phyloP scores from a whole-genome alignment of 2,329 filamentous ascomycete genomes.

The Ramularia endophylla region DNA sequence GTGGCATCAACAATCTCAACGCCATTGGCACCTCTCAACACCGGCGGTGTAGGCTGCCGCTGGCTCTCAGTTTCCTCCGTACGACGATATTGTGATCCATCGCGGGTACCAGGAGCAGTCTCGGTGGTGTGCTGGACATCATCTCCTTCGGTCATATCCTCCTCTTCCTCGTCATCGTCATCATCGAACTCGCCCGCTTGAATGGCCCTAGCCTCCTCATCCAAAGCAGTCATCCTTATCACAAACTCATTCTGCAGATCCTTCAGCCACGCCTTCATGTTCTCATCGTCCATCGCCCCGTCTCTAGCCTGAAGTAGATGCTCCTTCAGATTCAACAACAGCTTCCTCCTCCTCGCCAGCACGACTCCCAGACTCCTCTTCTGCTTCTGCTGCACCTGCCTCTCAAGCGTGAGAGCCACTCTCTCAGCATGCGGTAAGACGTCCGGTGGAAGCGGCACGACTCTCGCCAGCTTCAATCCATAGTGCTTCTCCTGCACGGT shows the following conservation, averaged over 20 bases:
- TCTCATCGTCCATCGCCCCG: slow-evolving; percentile 58
- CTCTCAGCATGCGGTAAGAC: slow-evolving; percentile 64
- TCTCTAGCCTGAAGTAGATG: slow-evolving; percentile 63
- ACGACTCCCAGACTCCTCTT: slow-evolving; percentile 54
- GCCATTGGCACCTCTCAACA: no score
- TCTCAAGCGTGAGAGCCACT: slow-evolving; percentile 58
- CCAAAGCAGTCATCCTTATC: slow-evolving; percentile 61
- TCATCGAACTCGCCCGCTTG: slow-evolving; percentile 2
- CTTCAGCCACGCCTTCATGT: slow-evolving; percentile 58
- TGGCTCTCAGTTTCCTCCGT: no score
- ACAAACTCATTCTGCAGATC: slow-evolving; percentile 71
- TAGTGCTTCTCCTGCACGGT: slow-evolving; percentile 68
- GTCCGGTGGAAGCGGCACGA: slow-evolving; percentile 63
- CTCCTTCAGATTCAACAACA: slow-evolving; percentile 68
- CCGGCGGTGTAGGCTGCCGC: no score
- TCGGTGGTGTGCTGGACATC: not conserved
- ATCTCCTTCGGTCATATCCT: not conserved
- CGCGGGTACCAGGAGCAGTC: no score
- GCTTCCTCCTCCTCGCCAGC: slow-evolving; percentile 59
- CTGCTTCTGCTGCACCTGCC: slow-evolving; percentile 52
- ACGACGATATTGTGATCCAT: no score
- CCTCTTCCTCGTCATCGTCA: slow-evolving; percentile 4
- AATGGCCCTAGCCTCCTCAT: slow-evolving; percentile 35
- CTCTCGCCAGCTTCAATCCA: slow-evolving; percentile 72
- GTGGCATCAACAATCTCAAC: no score